Percentiles rank a stretch among this genome's conserved stretches.
phyloP scores from a whole-genome alignment of 2,329 filamentous ascomycete genomes.

The Clonostachys byssicola region DNA sequence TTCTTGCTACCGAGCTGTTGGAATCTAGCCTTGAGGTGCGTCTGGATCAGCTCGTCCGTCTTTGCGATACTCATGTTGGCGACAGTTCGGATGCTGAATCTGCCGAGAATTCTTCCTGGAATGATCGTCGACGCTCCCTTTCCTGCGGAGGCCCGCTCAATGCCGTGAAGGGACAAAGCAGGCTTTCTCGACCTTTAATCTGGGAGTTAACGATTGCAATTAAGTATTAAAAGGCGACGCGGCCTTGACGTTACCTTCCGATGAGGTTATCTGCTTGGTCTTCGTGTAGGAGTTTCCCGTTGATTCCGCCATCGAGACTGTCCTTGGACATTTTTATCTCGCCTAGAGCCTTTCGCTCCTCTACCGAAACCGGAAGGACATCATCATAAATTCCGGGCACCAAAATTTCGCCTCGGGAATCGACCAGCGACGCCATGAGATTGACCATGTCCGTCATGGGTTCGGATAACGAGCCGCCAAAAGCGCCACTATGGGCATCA shows the following conservation, averaged over 20 bases:
- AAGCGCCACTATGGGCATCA: slow-evolving; percentile 95
- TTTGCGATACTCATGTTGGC: slow-evolving; percentile 93
- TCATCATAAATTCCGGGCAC: slow-evolving; percentile 94
- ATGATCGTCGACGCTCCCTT: slow-evolving; percentile 98
- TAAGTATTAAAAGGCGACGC: no score
- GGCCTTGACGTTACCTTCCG: slow-evolving; percentile 58
- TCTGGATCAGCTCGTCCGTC: slow-evolving; percentile 81
- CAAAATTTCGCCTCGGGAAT: slow-evolving; percentile 85
- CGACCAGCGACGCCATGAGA: slow-evolving; percentile 79
- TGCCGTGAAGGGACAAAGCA: slow-evolving; percentile 87
- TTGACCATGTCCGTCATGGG: slow-evolving; percentile 97
- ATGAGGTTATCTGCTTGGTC: slow-evolving; percentile 86
- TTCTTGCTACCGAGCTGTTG: slow-evolving; percentile 91
- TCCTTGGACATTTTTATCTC: slow-evolving; percentile 95
- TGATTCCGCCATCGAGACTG: slow-evolving; percentile 86
- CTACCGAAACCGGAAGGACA: slow-evolving; percentile 80
- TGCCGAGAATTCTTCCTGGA: slow-evolving; percentile 94
- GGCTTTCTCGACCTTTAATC: slow-evolving; percentile 90
- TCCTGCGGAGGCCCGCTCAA: slow-evolving; percentile 91
- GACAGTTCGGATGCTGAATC: slow-evolving; percentile 97
- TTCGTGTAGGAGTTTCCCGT: slow-evolving; percentile 82
- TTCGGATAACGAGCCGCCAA: slow-evolving; percentile 93
- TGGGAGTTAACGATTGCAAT: slow-evolving; percentile 51
- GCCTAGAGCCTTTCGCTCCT: slow-evolving; percentile 85
- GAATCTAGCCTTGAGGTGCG: slow-evolving; percentile 80